These are phyloP conservation scores for Trichoderma asperellum DNA, from an alignment of 2,329 filamentous ascomycete genomes.

Conservation along the genomic window DNA sequence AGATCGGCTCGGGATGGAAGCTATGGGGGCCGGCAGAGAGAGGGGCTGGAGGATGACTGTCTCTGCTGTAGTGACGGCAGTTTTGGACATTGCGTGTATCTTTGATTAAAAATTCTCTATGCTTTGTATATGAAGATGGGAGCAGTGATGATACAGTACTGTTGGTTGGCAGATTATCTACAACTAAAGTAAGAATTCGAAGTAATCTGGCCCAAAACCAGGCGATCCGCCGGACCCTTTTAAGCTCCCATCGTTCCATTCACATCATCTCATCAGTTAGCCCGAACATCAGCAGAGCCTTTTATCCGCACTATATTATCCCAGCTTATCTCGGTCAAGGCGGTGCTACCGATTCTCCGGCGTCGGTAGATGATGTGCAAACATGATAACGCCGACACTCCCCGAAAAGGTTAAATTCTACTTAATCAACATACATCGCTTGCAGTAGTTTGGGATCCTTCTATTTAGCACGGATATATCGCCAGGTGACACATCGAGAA, in stretches of 20 bases:
- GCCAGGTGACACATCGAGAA: background rate
- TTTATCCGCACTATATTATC: constrained; percentile 13
- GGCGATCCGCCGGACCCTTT: background rate
- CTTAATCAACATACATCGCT: background rate
- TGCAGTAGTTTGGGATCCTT: background rate
- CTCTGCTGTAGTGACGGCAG: constrained; percentile 5
- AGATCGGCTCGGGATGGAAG: constrained; percentile 16
- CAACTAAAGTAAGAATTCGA: background rate
- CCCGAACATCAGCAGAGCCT: background rate
- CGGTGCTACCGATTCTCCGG: constrained; percentile 19
- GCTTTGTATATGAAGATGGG: background rate
- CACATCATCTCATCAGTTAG: background rate
- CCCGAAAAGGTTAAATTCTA: background rate
- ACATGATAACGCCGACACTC: background rate
- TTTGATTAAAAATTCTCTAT: background rate
- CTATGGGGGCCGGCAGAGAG: constrained; percentile 12
- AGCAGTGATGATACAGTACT: background rate
- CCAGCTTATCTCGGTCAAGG: background rate
- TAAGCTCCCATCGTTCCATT: background rate
- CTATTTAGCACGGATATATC: background rate
- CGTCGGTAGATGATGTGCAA: background rate
- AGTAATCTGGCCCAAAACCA: background rate
- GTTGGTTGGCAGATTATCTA: background rate
- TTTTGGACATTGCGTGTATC: constrained; percentile 7
- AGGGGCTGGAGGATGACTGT: constrained; percentile 16